Percentiles rank a stretch among this genome's conserved stretches.
These are phyloP conservation scores for Rubia yunnanensis DNA, from an alignment of 257 asterid species.

Conservation along the genomic window DNA sequence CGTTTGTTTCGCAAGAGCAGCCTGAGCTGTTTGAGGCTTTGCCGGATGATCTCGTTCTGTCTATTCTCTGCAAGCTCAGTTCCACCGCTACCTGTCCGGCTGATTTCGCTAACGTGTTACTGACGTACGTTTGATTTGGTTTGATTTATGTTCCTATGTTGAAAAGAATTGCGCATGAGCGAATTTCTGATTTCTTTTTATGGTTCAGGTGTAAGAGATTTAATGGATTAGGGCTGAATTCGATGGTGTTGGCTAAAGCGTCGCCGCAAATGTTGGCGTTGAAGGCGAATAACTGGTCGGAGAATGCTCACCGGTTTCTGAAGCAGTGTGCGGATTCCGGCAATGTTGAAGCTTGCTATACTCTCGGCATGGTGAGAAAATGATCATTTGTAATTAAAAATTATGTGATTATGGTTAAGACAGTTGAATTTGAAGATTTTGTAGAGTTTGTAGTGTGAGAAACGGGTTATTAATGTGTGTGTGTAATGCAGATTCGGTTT, in stretches of 20 bases:
- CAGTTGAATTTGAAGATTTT: neutral
- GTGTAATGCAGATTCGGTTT: conserved; percentile 55
- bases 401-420: too few relatives aligned
- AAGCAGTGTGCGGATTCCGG: conserved; percentile 73
- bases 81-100: conserved; percentile 51
- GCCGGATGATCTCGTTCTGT: conserved; percentile 69
- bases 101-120: conserved; percentile 50
- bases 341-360: conserved; percentile 60
- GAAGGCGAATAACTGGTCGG: conserved; percentile 69
- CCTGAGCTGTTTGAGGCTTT: conserved; percentile 51
- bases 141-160: neutral
- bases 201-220: conserved; percentile 66
- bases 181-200: neutral
- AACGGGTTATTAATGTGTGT: neutral
- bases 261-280: conserved; percentile 42
- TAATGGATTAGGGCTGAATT: conserved; percentile 43
- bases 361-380: conserved; percentile 81
- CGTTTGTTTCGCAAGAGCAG: conserved; percentile 9
- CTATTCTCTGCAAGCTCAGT: conserved; percentile 48
- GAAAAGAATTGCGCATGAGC: too few relatives aligned
- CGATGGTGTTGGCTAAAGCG: conserved; percentile 57
- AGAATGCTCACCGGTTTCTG: conserved; percentile 67
- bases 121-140: conserved; percentile 46
- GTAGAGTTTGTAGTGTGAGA: too few relatives aligned
- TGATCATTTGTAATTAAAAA: too few relatives aligned